Conservation (phyloP, 768 basidiomycete genomes). For the Clathrus columnatus region DNA sequence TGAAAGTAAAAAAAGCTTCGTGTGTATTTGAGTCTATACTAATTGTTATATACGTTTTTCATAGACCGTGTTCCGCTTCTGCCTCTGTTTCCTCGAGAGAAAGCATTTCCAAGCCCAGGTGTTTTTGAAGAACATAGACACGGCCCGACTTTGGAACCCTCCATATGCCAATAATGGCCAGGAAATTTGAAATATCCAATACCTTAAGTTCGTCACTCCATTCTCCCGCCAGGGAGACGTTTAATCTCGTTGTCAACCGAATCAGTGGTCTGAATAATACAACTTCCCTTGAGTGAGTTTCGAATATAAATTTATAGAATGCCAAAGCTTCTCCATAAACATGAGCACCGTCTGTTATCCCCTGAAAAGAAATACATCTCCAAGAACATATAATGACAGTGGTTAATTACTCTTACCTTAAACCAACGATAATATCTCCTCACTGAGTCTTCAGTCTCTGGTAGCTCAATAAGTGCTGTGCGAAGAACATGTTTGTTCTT, state of each 20-base stretch:
- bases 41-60: too few relatives aligned
- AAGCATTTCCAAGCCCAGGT: neutral
- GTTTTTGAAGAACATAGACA: neutral
- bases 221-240: neutral
- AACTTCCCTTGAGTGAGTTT: too few relatives aligned
- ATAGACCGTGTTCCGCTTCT: too few relatives aligned
- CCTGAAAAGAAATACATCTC: neutral
- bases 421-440: constrained; percentile 11
- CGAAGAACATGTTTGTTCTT: constrained; percentile 4
- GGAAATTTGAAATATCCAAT: neutral
- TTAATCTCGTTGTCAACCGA: neutral
- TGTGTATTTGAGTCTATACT: too few relatives aligned
- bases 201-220: neutral
- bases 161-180: neutral
- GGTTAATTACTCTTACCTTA: too few relatives aligned
- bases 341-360: neutral
- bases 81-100: neutral
- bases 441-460: neutral
- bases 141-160: neutral
- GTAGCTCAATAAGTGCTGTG: constrained; percentile 10
- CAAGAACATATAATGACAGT: too few relatives aligned
- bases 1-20: too few relatives aligned
- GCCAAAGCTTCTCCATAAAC: constrained; percentile 16
- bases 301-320: constrained; percentile 6
- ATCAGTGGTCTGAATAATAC: neutral